A percentile compares a stretch with the other conserved stretches of the same genome.
Conservation (phyloP, 306 rosid species). For the Quercus rubra region DNA sequence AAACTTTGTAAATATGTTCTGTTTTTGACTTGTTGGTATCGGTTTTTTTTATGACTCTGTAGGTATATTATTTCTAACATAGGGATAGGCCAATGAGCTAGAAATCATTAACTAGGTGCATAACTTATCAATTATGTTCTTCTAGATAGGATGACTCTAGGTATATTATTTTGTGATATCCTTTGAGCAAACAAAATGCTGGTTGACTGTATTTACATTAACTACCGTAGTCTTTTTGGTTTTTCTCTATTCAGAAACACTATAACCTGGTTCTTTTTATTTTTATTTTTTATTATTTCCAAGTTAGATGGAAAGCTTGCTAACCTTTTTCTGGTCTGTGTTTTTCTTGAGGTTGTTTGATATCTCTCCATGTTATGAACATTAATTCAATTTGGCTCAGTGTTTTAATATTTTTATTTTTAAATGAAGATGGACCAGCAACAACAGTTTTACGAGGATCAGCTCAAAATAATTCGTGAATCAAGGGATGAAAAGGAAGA, state of each 20-base stretch:
- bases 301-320: not conserved
- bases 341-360: not conserved
- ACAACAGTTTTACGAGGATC: slow-evolving; percentile 67
- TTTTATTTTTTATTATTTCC: not conserved
- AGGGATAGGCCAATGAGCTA: not conserved
- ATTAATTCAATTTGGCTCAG: slow-evolving; percentile 11
- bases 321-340: not conserved
- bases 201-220: not conserved
- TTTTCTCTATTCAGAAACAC: not conserved
- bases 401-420: not conserved
- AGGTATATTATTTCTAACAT: not conserved
- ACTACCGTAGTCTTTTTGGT: not conserved
- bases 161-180: not conserved
- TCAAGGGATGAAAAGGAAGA: slow-evolving; percentile 57
- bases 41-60: not conserved
- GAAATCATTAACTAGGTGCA: too few relatives aligned
- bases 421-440: slow-evolving; percentile 59
- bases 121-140: too few relatives aligned
- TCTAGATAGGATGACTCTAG: too few relatives aligned
- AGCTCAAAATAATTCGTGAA: slow-evolving; percentile 46
- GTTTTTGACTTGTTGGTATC: not conserved
- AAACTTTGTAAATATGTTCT: slow-evolving; percentile 1
- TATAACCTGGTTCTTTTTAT: not conserved
- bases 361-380: not conserved
- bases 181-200: not conserved